Evolutionary conservation across 345 rosid species (phyloP).

Genomic region (Eucalyptus pumila): DNA sequence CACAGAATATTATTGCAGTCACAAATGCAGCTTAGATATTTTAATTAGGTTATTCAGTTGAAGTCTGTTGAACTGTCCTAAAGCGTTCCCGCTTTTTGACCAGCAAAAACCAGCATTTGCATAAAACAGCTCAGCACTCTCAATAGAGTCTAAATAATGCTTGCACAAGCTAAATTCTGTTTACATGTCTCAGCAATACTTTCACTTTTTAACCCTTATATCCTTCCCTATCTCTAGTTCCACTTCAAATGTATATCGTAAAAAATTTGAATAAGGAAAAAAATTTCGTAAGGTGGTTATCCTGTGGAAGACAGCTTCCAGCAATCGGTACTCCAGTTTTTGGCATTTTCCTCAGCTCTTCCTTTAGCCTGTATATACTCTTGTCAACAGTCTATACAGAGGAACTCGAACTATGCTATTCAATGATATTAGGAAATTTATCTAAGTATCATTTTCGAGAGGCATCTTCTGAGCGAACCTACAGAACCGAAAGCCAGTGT

Average conservation of each 20-base stretch:
- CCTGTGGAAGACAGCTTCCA: neutral
- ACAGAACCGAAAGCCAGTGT: neutral
- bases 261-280: neutral
- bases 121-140: neutral
- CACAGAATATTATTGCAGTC: neutral
- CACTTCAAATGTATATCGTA: neutral
- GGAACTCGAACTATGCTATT: neutral
- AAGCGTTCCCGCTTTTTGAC: neutral
- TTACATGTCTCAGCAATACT: neutral
- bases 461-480: constrained; percentile 11
- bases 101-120: neutral
- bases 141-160: neutral
- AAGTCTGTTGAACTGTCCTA: neutral
- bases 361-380: neutral
- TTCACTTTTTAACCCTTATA: neutral
- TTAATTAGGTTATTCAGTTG: neutral
- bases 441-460: neutral
- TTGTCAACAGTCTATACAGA: neutral
- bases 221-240: neutral
- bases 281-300: neutral
- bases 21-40: neutral
- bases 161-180: neutral
- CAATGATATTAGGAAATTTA: neutral
- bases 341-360: neutral
- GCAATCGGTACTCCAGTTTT: neutral